A percentile compares a stretch with the other conserved stretches of the same genome.
phyloP scores from a whole-genome alignment of 495 filamentous ascomycete species.

The Penicillium bovifimosum region DNA sequence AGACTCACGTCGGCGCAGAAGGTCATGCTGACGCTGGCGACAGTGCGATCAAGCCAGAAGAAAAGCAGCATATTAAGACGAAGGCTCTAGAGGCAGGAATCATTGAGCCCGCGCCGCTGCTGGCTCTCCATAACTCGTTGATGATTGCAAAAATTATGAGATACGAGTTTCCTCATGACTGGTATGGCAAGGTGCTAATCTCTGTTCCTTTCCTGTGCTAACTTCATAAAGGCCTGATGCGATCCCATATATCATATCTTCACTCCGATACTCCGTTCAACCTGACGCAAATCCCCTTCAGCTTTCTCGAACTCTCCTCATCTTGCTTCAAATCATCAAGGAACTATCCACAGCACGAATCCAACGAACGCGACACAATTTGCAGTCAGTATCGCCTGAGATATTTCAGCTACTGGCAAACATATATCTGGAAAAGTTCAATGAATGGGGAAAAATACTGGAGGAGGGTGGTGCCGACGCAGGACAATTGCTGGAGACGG shows the following conservation, averaged over 20 bases:
- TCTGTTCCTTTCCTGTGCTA: neutral
- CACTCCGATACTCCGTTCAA: slow-evolving; percentile 49
- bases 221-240: slow-evolving; percentile 42
- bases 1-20: neutral
- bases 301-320: slow-evolving; percentile 66
- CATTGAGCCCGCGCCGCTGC: slow-evolving; percentile 62
- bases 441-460: slow-evolving; percentile 63
- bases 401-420: slow-evolving; percentile 68
- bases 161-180: slow-evolving; percentile 82
- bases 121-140: slow-evolving; percentile 83
- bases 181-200: slow-evolving; percentile 36
- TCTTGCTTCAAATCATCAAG: slow-evolving; percentile 81
- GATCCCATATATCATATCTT: slow-evolving; percentile 50
- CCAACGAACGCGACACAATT: slow-evolving; percentile 57
- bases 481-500: slow-evolving; percentile 50
- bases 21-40: slow-evolving; percentile 17
- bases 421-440: slow-evolving; percentile 70
- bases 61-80: slow-evolving; percentile 69
- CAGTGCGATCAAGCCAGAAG: slow-evolving; percentile 65
- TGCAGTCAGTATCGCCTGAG: slow-evolving; percentile 73
- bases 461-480: slow-evolving; percentile 51
- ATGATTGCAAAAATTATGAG: slow-evolving; percentile 81
- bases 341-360: slow-evolving; percentile 78
- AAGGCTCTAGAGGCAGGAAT: slow-evolving; percentile 66
- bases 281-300: slow-evolving; percentile 44